Conservation (phyloP, 768 basidiomycete genomes). For the Psilocybe subaeruginosa region DNA sequence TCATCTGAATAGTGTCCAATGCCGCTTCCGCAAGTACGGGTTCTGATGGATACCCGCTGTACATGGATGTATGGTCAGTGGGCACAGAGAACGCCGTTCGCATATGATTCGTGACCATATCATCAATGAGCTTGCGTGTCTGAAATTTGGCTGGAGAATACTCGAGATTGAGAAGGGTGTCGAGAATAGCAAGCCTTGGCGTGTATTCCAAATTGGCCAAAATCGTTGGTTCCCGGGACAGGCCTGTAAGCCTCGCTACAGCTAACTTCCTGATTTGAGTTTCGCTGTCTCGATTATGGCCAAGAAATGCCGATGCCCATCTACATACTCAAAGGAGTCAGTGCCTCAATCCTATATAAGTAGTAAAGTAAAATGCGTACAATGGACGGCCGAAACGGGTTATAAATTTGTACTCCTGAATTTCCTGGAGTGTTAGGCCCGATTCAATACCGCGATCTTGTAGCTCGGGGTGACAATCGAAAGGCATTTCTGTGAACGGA, state of each 20-base stretch:
- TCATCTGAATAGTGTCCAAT: background rate
- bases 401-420: constrained; percentile 13
- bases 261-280: background rate
- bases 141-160: constrained; percentile 13
- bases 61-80: background rate
- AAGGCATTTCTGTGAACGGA: constrained; percentile 7
- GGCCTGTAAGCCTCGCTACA: background rate
- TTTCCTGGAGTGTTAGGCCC: constrained; percentile 3
- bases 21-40: too few relatives aligned
- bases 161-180: constrained; percentile 15
- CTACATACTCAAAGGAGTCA: constrained; percentile 2
- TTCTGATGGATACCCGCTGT: too few relatives aligned
- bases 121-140: background rate
- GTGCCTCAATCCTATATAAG: background rate
- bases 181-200: constrained; percentile 13
- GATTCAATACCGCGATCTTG: background rate
- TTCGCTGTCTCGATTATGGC: too few relatives aligned
- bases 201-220: background rate
- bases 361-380: constrained; percentile 5
- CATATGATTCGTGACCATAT: constrained; percentile 29
- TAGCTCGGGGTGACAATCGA: background rate
- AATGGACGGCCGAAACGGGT: constrained; percentile 17
- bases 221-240: background rate
- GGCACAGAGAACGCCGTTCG: constrained; percentile 29
- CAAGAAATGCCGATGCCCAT: background rate